Percentiles rank a stretch among this genome's conserved stretches.
Conservation (phyloP, 2,329 filamentous ascomycete species). For the Penicillium occitanis region DNA sequence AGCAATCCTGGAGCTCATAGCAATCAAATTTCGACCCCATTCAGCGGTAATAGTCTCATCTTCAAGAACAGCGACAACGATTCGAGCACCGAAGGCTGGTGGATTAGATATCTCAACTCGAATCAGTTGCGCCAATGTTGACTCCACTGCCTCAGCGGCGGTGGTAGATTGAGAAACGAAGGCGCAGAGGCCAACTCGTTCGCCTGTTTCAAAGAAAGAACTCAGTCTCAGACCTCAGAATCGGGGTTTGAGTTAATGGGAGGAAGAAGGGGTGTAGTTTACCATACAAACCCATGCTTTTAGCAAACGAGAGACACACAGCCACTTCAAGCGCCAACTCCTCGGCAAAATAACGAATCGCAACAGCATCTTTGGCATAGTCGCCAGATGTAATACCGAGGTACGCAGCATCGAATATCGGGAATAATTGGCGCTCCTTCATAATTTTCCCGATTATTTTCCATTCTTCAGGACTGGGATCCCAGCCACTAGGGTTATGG, state of each 20-base stretch:
- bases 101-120: constrained; percentile 95
- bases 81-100: constrained; percentile 84
- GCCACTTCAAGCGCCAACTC: constrained; percentile 72
- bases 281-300: constrained; percentile 42
- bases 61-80: constrained; percentile 78
- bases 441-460: constrained; percentile 76
- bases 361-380: constrained; percentile 54
- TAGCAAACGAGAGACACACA: constrained; percentile 59
- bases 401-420: constrained; percentile 57
- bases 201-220: not conserved
- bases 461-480: constrained; percentile 90
- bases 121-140: constrained; percentile 50
- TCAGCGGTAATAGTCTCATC: constrained; percentile 72
- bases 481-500: constrained; percentile 94
- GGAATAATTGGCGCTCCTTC: constrained; percentile 75
- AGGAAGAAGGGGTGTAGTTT: too few relatives aligned
- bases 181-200: constrained; percentile 26
- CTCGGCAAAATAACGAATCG: constrained; percentile 77
- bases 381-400: constrained; percentile 27
- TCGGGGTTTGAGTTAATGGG: too few relatives aligned
- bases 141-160: constrained; percentile 23
- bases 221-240: too few relatives aligned
- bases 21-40: constrained; percentile 84
- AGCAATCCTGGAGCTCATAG: constrained; percentile 91
- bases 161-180: constrained; percentile 21